Evolutionary conservation across 2,329 filamentous ascomycete species (phyloP), one percentile per base, ranked within the genome.

Genomic region (Setomelanomma holmii): DNA sequence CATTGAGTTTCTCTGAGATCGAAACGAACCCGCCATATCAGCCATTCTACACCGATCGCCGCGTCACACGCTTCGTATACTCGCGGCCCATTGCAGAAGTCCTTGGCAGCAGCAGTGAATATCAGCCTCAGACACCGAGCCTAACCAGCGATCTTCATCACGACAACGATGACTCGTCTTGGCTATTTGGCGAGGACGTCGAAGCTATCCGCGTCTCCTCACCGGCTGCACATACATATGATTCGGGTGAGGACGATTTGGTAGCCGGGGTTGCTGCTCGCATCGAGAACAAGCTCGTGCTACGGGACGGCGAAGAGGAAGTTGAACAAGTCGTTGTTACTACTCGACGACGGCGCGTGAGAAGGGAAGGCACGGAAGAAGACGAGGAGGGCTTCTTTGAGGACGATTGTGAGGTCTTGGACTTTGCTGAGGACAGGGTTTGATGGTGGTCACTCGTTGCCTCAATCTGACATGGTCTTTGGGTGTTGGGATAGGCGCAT

Each of bases 11-110:
- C 85, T 91, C 91, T 5, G 93, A 97, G 78, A 96, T 96, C 60
- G 95, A 99, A 70, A 96, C 93, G 1, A 97, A 93, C 68, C 90
- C 93, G 4, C 91, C 93, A 2, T 98, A 96, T 66, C 93, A 96
- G 67, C 93, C 95, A 1, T 97, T 98, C 78, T 93, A 98, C 72
- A 95, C 93, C 0, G 93, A 98, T 68, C 85, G 86, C 48, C 86
- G 93, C 3, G 90, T 98, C 39, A 85, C 83, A n/a, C 80, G 97
- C 22, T 89, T 87, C 61, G 83, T 91, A 36, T 90, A 88, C 68
- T 72, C 74, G 3, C 82, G 42, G 76, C 54, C 56, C 6, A 30
- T 53, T 4, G 11, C 38, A 8, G 61, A 67, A 5, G 39, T 58
- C 6, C 61, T 68, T 4, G 56, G 57, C 19, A 67, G 65, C 42